These are phyloP conservation scores for Heterobasidion occidentale DNA, from an alignment of 1,284 basidiomycete species.

Conservation along the genomic window DNA sequence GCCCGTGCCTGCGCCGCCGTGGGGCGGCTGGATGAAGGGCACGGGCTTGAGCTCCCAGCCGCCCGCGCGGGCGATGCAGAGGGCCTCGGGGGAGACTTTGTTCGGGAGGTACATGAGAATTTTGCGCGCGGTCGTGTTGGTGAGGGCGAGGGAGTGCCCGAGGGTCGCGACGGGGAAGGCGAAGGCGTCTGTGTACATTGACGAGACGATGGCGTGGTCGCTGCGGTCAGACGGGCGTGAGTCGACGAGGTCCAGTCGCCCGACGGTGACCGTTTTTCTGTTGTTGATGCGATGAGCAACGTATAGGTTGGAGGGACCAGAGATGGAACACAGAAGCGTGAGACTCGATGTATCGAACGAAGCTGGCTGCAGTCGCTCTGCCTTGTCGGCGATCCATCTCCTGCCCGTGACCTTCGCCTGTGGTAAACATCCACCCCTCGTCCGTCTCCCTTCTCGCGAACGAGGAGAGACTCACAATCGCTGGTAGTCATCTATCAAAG, in stretches of 20 bases:
- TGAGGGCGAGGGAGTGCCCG: constrained; percentile 28
- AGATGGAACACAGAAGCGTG: not conserved
- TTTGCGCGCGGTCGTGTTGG: constrained; percentile 25
- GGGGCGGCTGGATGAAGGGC: constrained; percentile 27
- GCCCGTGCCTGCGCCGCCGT: constrained; percentile 23
- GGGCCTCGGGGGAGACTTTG: constrained; percentile 26
- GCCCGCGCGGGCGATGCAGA: constrained; percentile 28
- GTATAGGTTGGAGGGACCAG: not conserved
- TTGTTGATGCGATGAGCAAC: not conserved
- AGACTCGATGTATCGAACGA: not conserved
- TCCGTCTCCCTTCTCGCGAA: too few relatives aligned
- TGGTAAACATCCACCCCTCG: too few relatives aligned
- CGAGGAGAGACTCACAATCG: not conserved
- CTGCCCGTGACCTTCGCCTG: too few relatives aligned
- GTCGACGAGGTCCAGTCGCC: not conserved
- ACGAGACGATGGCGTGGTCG: constrained; percentile 29
- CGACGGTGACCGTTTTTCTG: not conserved
- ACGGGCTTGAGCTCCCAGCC: constrained; percentile 31
- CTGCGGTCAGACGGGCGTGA: not conserved
- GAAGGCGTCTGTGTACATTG: constrained; percentile 34
- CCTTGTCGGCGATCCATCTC: not conserved
- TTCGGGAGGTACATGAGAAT: constrained; percentile 32
- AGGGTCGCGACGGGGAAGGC: constrained; percentile 33
- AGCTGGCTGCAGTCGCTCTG: not conserved
- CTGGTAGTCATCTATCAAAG: not conserved